Evolutionary conservation across 805 yeast species (phyloP).

Genomic region (Candida tammaniensis): DNA sequence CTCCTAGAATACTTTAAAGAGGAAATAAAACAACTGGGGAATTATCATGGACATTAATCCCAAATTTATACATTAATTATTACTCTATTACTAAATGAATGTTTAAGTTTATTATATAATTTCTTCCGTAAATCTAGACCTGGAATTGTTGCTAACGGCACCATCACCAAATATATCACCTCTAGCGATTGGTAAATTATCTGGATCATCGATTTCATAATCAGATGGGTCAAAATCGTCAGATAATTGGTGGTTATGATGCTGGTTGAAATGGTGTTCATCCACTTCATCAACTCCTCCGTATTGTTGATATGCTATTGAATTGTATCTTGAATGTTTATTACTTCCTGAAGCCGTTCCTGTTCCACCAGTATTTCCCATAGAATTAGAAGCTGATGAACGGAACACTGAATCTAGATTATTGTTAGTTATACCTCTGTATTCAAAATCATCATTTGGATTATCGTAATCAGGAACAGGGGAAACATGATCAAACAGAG

Average conservation of each 20-base stretch:
- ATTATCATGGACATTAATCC: constrained; percentile 1
- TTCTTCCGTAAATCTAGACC: constrained; percentile 20
- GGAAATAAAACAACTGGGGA: background rate
- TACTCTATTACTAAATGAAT: too few relatives aligned
- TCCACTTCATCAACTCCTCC: constrained; percentile 10
- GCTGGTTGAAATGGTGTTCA: constrained; percentile 5
- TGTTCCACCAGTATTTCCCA: constrained; percentile 8
- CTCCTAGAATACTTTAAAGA: constrained; percentile 4
- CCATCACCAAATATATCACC: constrained; percentile 14
- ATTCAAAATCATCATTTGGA: constrained; percentile 32
- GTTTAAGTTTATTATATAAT: constrained; percentile 8
- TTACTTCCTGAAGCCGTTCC: constrained; percentile 11
- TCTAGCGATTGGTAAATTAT: constrained; percentile 11
- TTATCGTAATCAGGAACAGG: constrained; percentile 11
- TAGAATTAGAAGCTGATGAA: constrained; percentile 13
- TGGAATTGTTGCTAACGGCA: constrained; percentile 16
- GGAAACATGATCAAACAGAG: constrained; percentile 9
- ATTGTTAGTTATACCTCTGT: constrained; percentile 44
- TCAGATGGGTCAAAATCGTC: constrained; percentile 14
- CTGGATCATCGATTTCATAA: constrained; percentile 12
- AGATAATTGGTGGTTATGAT: constrained; percentile 4
- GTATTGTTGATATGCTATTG: constrained; percentile 18
- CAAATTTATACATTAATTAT: constrained; percentile 1
- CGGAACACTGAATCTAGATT: constrained; percentile 40
- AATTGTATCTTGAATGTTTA: constrained; percentile 26